These are phyloP conservation scores for Cenchrus fungigraminus DNA, from an alignment of 176 grass and related monocot species.

Conservation along the genomic window DNA sequence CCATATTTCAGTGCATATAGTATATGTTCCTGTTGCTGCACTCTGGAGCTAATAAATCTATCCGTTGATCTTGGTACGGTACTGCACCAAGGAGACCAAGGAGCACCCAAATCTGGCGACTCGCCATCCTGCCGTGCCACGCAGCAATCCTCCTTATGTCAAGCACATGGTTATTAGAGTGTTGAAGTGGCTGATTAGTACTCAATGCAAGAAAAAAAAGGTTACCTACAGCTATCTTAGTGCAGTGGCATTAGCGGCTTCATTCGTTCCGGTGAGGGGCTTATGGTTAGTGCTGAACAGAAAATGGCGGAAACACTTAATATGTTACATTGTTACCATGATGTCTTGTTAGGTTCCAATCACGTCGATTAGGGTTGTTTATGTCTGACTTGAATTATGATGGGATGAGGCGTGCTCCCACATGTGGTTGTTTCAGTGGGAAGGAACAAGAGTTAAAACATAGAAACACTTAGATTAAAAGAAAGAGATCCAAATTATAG, in stretches of 20 bases:
- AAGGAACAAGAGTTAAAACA: too few relatives aligned
- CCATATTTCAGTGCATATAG: slow-evolving; percentile 12
- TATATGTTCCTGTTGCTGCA: background rate
- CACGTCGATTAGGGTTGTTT: too few relatives aligned
- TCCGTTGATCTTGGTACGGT: slow-evolving; percentile 7
- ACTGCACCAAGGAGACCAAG: slow-evolving; percentile 44
- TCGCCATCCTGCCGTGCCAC: background rate
- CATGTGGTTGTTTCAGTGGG: too few relatives aligned
- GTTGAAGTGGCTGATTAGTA: background rate
- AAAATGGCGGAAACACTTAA: background rate
- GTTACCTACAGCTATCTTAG: background rate
- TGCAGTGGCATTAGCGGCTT: background rate
- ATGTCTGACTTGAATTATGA: too few relatives aligned
- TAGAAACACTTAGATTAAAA: too few relatives aligned
- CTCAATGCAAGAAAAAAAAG: background rate
- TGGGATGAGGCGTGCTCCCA: too few relatives aligned
- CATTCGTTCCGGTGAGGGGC: background rate
- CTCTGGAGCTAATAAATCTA: too few relatives aligned
- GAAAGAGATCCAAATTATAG: too few relatives aligned
- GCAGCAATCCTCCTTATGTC: background rate
- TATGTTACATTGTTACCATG: too few relatives aligned
- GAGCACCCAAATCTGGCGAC: slow-evolving; percentile 35
- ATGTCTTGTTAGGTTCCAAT: too few relatives aligned
- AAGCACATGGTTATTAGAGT: background rate
- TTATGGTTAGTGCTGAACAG: background rate